phyloP scores from a whole-genome alignment of 2,329 filamentous ascomycete species.

The Fusarium sarcochroum region DNA sequence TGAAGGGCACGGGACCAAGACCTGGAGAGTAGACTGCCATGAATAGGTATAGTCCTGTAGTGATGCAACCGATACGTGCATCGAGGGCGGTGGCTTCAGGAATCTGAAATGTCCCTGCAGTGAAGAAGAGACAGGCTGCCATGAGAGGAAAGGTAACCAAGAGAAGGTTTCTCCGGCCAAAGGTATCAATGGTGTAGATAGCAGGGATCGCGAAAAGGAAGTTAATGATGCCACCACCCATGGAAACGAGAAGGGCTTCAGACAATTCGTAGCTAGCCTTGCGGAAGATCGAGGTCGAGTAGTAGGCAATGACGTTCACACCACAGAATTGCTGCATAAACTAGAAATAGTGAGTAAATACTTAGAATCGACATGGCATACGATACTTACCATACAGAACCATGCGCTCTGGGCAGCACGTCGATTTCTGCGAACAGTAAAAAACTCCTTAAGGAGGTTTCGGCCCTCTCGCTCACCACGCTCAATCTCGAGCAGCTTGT shows the following conservation, averaged over 20 bases:
- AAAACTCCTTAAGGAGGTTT: constrained; percentile 55
- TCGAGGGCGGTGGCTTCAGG: neutral
- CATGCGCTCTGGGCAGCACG: constrained; percentile 55
- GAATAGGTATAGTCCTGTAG: constrained; percentile 57
- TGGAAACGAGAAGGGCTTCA: constrained; percentile 65
- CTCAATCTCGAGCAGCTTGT: constrained; percentile 55
- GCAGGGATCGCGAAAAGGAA: constrained; percentile 72
- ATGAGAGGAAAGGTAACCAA: constrained; percentile 72
- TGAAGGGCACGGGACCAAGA: constrained; percentile 71
- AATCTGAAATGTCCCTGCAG: constrained; percentile 66
- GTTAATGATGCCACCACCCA: constrained; percentile 70
- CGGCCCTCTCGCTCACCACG: constrained; percentile 47
- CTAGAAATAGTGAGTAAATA: constrained; percentile 19
- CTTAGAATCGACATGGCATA: accelerated
- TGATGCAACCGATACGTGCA: constrained; percentile 53
- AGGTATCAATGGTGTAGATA: constrained; percentile 71
- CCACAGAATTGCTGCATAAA: constrained; percentile 56
- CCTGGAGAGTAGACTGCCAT: constrained; percentile 63
- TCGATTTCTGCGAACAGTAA: constrained; percentile 55
- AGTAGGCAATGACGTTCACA: constrained; percentile 71
- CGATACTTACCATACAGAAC: constrained; percentile 52
- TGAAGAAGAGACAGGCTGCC: constrained; percentile 68
- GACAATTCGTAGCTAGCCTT: constrained; percentile 58
- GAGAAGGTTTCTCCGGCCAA: constrained; percentile 67
- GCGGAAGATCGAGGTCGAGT: constrained; percentile 61